Evolutionary conservation across 768 basidiomycete genomes (phyloP).

Genomic region (Dendrothele bispora): DNA sequence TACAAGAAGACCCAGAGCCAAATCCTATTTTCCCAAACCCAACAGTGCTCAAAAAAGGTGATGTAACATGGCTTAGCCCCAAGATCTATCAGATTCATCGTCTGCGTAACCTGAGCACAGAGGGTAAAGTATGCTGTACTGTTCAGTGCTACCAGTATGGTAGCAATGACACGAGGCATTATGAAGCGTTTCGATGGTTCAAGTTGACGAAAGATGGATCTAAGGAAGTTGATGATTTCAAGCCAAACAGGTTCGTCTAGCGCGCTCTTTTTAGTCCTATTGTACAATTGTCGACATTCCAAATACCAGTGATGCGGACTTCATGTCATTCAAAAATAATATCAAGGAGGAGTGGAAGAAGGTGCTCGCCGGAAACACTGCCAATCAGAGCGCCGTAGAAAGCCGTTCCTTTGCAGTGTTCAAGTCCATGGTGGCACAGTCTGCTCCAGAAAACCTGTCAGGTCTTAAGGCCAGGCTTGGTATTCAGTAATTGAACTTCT

Average conservation of each 20-base stretch:
- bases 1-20: too few relatives aligned
- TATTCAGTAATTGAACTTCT: too few relatives aligned
- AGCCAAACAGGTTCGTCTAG: background rate
- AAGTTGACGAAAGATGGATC: too few relatives aligned
- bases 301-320: background rate
- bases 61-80: constrained; percentile 17
- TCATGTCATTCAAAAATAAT: background rate
- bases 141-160: constrained; percentile 3
- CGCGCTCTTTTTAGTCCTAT: background rate
- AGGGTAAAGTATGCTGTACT: constrained; percentile 3
- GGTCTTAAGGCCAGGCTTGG: too few relatives aligned
- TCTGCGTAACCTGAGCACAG: constrained; percentile 5
- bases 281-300: background rate
- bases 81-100: constrained; percentile 19
- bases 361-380: too few relatives aligned
- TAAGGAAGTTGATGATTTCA: too few relatives aligned
- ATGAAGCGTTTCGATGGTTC: background rate
- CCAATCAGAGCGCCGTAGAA: too few relatives aligned
- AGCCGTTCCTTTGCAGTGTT: too few relatives aligned
- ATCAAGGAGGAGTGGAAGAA: constrained; percentile 4
- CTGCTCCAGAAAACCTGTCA: too few relatives aligned
- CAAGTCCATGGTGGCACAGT: too few relatives aligned
- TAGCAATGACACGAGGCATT: background rate
- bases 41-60: constrained; percentile 10
- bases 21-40: constrained; percentile 2